Percentiles rank a stretch among this genome's conserved stretches.
phyloP scores from a whole-genome alignment of 2,329 filamentous ascomycete genomes.

The Aureobasidium subglaciale region DNA sequence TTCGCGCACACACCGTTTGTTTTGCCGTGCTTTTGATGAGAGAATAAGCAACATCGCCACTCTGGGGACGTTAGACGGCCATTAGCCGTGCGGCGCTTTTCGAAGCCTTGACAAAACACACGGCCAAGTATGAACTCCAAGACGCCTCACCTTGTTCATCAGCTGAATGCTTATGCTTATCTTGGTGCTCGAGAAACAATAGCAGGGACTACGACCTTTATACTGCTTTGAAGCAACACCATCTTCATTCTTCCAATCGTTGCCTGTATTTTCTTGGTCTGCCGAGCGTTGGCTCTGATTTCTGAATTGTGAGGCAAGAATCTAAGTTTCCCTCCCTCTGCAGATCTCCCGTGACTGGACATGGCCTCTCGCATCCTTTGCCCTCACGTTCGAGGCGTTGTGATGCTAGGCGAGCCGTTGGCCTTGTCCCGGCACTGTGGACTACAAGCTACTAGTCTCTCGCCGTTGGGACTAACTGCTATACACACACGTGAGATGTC shows the following conservation, averaged over 20 bases:
- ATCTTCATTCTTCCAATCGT: neutral
- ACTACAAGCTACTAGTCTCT: neutral
- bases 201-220: neutral
- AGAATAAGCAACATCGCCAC: neutral
- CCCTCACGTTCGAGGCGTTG: neutral
- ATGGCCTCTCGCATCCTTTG: neutral
- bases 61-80: neutral
- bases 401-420: constrained; percentile 1
- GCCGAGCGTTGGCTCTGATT: constrained; percentile 1
- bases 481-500: constrained; percentile 12
- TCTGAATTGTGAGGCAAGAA: neutral
- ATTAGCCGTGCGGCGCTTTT: neutral
- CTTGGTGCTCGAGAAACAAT: neutral
- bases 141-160: constrained; percentile 7
- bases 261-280: neutral
- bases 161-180: neutral
- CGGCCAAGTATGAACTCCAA: neutral
- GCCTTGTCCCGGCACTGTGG: neutral
- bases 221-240: neutral
- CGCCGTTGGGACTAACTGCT: neutral
- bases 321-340: neutral
- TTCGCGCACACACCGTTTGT: neutral
- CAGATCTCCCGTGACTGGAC: constrained; percentile 4
- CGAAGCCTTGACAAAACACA: neutral
- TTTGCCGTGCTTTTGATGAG: neutral